Conservation (phyloP, 108 stramenopile species). For the Skeletonema potamos region DNA sequence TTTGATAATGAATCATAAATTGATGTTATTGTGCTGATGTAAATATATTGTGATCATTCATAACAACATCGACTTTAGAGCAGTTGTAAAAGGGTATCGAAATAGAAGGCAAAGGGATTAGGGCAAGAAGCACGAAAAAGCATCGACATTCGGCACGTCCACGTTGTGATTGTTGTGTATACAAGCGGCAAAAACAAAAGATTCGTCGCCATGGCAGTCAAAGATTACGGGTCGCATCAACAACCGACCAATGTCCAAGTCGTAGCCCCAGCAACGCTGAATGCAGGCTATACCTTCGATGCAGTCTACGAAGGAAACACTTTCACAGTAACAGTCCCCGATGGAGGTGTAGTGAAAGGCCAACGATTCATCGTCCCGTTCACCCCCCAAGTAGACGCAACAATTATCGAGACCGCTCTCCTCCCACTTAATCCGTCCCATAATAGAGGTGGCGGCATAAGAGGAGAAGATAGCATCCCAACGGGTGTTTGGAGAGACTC, state of each 20-base stretch:
- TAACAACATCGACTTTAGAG: no score
- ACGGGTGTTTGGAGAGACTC: constrained; percentile 52
- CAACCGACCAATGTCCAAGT: constrained; percentile 36
- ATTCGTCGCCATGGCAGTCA: neutral
- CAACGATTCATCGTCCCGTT: constrained; percentile 48
- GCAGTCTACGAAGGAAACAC: constrained; percentile 42
- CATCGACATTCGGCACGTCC: no score
- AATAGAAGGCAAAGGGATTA: no score
- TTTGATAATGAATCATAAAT: no score
- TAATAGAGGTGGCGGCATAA: neutral
- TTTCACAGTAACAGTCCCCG: constrained; percentile 49
- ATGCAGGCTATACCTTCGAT: constrained; percentile 15
- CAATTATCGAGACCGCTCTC: neutral
- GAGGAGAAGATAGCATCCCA: constrained; percentile 20
- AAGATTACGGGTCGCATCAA: neutral
- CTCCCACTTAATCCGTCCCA: neutral
- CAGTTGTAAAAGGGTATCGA: no score
- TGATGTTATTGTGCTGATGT: no score
- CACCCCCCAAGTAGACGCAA: neutral
- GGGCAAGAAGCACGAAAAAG: no score
- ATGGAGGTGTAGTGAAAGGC: constrained; percentile 47
- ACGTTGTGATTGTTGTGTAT: no score
- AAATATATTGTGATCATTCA: no score
- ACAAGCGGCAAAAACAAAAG: no score
- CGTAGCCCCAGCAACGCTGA: constrained; percentile 48